Base-by-base conservation (phyloP, 257 asterid species). In the Fraxinus americana region DNA sequence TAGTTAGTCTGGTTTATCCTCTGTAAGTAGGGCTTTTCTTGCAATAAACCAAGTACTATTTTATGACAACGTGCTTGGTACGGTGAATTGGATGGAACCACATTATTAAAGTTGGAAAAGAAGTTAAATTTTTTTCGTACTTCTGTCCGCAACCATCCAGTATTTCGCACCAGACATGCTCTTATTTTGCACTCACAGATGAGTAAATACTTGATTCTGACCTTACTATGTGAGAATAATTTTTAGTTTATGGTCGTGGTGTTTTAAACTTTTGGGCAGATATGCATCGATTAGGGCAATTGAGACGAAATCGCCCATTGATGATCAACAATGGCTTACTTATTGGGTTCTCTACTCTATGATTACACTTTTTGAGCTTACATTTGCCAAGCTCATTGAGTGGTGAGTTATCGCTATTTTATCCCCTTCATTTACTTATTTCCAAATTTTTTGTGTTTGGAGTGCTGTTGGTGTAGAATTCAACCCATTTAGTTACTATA, bases 291-390 rank as follows among this genome's bases (percentile, higher is more conserved):
- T 87, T 68, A 79, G 86, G 79, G 91, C 91, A 76, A 87, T 87
- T 67, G 91, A 87, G 79, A 81, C 79, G n/a, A 87, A 87, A 79
- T 85, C 89, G 7, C 88, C 91, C 1, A 80, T 83, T 65, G 91
- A 87, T 75, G 91, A 87, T 83, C 89, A 87, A 65, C 91, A 87
- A 54, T 87, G 91, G 91, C 91, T 87, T n/a, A 87, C 91, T 67
- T 87, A 87, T 16, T 87, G 91, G 91, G 82, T 87, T 77, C 80
- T 87, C 32, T 87, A 87, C 76, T 87, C 91, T 70, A 87, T 87
- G 89, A 85, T 87, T 72, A 87, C 91, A 3, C 86, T 87, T n/a
- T 85, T 87, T 66, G 91, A 87, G 83, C 89, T 85, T 2, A 87
- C 91, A n/a, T 87, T 87, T 75, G 88, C 89, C 25, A 87, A 83